These are phyloP conservation scores for Ogataea neopini DNA, from an alignment of 805 yeast genomes.

Conservation along the genomic window DNA sequence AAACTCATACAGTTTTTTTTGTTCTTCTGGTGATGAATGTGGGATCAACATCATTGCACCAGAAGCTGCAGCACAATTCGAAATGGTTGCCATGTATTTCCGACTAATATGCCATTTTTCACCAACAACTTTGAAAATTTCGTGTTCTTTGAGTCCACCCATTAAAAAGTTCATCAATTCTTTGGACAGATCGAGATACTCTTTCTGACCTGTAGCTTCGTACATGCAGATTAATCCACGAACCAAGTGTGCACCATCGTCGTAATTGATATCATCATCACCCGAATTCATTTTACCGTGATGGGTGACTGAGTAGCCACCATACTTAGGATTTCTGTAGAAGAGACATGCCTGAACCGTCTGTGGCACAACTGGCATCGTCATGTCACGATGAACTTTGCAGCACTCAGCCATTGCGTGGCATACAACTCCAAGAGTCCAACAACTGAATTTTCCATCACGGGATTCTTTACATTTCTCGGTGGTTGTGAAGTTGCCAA, in stretches of 20 bases:
- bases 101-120: slow-evolving; percentile 66
- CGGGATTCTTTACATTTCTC: slow-evolving; percentile 47
- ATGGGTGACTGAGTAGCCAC: slow-evolving; percentile 66
- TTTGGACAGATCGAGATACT: slow-evolving; percentile 55
- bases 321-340: slow-evolving; percentile 50
- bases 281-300: slow-evolving; percentile 51
- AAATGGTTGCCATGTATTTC: slow-evolving; percentile 61
- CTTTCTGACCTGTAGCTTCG: slow-evolving; percentile 60
- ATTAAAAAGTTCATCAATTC: slow-evolving; percentile 61
- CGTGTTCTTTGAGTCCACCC: slow-evolving; percentile 63
- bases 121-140: slow-evolving; percentile 54
- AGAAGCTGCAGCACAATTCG: slow-evolving; percentile 67
- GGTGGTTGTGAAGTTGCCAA: slow-evolving; percentile 41
- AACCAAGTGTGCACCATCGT: slow-evolving; percentile 77
- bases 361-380: slow-evolving; percentile 53
- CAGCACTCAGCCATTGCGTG: slow-evolving; percentile 72
- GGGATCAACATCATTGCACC: slow-evolving; percentile 58
- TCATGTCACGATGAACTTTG: slow-evolving; percentile 50
- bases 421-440: slow-evolving; percentile 67
- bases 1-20: slow-evolving; percentile 47
- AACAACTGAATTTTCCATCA: slow-evolving; percentile 57
- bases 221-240: slow-evolving; percentile 64
- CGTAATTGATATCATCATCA: slow-evolving; percentile 66
- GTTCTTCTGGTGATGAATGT: slow-evolving; percentile 44
- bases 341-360: slow-evolving; percentile 49